Evolutionary conservation across 345 rosid genomes (phyloP), one percentile per base, ranked within the genome.

Genomic region (Gossypium australe): DNA sequence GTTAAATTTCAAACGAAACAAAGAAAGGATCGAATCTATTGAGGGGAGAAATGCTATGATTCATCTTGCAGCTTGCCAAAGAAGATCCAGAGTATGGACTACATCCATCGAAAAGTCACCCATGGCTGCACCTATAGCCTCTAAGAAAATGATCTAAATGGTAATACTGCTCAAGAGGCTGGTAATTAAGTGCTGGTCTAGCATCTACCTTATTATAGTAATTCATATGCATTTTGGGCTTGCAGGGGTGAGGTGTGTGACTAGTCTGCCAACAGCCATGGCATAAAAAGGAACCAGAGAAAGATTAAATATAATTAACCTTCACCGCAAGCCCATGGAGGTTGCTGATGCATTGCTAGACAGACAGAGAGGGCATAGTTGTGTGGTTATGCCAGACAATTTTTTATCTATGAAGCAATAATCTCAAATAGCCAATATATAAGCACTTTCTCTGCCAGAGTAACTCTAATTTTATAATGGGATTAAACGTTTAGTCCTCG

Each of bases 1-100:
- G 77, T 59, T 22, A 77, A 58, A 16, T 57, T 27, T 60, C 57
- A 52, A 11, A 69, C 43, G 45, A 29, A 53, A 41, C 65, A 45
- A 52, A 64, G 20, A 49, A 69, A 27, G 45, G 48, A 18, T 25
- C 24, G 57, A 70, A 52, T 34, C 14, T n/a, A 16, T 29, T 11
- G 48, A n/a, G 25, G 57, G 18, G 34, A 38, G 53, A 68, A 57
- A 70, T 2, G 9, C 2, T 29, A 47, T 52, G 14, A 49, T n/a
- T 11, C 41, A 41, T 48, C 20, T 25, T 34, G 13, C 55, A 41
- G 52, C 13, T 72, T 22, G 67, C 7, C 56, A 72, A 72, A 58
- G 41, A 57, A 72, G 27, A 41, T n/a, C 17, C 43, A 71, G 13
- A 43, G 52, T 65, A 18, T 44, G 16, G 13, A 65, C 8, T 43